Percentiles rank a stretch among this genome's conserved stretches.
These are phyloP conservation scores for Naganishia onofrii DNA, from an alignment of 768 basidiomycete genomes.

Conservation along the genomic window DNA sequence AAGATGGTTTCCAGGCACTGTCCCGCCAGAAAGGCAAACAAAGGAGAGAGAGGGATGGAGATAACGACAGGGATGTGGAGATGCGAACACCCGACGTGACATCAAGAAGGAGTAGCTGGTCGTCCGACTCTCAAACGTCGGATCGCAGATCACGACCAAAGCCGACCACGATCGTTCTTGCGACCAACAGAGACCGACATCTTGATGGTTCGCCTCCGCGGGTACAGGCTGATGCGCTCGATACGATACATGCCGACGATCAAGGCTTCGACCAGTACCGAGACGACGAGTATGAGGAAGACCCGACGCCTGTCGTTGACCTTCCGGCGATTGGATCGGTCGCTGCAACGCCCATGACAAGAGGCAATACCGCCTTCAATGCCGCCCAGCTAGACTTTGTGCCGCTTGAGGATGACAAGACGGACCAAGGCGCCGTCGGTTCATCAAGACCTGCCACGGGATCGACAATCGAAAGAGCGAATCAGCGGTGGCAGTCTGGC, in stretches of 20 bases:
- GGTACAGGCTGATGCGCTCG: neutral
- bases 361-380: slow-evolving; percentile 16
- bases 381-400: neutral
- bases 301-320: neutral
- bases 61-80: neutral
- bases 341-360: neutral
- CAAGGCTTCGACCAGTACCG: neutral
- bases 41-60: neutral
- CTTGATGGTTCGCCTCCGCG: neutral
- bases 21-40: neutral
- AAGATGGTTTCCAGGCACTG: neutral
- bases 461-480: neutral
- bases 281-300: neutral
- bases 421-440: neutral
- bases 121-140: no score
- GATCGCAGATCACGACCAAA: no score
- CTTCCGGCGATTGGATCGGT: slow-evolving; percentile 14
- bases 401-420: neutral
- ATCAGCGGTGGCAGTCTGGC: neutral
- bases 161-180: neutral
- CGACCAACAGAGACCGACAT: neutral
- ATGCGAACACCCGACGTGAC: neutral
- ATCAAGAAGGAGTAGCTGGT: neutral
- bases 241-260: neutral
- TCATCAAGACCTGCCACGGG: no score